Percentiles rank a stretch among this genome's conserved stretches.
Conservation (phyloP, 1,284 basidiomycete species). For the Leccinum insolens region DNA sequence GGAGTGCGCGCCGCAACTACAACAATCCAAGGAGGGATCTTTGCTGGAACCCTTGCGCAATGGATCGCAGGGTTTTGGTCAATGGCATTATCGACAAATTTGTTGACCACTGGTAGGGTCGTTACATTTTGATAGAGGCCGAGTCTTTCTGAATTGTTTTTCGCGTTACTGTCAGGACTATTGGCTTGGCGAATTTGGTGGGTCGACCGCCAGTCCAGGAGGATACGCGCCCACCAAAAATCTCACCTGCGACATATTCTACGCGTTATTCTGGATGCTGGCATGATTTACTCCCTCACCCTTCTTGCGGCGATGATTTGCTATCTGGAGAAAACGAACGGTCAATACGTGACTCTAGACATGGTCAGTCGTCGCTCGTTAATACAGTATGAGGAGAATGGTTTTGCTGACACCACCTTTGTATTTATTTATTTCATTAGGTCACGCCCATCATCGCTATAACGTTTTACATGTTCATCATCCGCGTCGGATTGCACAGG, state of each 20-base stretch:
- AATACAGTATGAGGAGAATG: neutral
- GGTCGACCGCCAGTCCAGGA: neutral
- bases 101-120: neutral
- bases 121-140: neutral
- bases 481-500: neutral
- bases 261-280: constrained; percentile 2
- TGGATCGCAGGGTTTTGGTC: constrained; percentile 4
- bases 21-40: neutral
- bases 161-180: neutral
- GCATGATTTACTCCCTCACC: constrained; percentile 2
- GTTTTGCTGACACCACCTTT: neutral
- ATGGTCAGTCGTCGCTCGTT: neutral
- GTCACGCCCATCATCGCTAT: neutral
- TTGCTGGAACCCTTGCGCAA: neutral
- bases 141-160: neutral
- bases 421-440: neutral
- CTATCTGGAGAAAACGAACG: neutral
- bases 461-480: neutral
- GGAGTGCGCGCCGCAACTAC: neutral
- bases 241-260: neutral
- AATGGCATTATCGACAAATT: neutral
- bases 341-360: constrained; percentile 3
- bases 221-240: neutral
- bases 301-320: neutral
- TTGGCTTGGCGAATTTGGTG: constrained; percentile 5